Evolutionary conservation across 441 rosid genomes (phyloP).

Genomic region (Gossypium davidsonii): DNA sequence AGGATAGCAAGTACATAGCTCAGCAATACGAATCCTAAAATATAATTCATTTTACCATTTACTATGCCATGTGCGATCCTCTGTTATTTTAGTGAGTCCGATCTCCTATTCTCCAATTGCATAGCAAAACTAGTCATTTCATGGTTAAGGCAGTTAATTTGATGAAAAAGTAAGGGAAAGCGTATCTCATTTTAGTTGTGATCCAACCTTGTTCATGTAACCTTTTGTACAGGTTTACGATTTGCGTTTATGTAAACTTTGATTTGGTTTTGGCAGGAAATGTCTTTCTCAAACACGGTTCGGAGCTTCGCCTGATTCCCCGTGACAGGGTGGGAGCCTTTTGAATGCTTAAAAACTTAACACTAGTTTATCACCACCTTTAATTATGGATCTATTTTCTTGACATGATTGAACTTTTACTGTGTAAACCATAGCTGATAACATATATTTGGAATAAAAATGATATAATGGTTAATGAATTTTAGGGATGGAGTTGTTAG

Average conservation of each 20-base stretch:
- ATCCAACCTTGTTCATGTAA: background rate
- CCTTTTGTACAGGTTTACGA: background rate
- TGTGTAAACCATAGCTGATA: background rate
- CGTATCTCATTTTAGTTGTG: background rate
- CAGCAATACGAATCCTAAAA: background rate
- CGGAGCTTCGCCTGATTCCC: slow-evolving; percentile 87
- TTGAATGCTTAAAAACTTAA: slow-evolving; percentile 16
- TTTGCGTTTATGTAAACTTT: background rate
- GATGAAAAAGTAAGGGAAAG: background rate
- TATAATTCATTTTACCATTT: background rate
- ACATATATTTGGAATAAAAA: background rate
- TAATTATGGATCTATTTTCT: background rate
- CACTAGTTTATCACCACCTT: background rate
- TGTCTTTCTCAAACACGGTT: slow-evolving; percentile 93
- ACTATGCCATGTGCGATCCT: background rate
- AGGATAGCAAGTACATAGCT: background rate
- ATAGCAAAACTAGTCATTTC: background rate
- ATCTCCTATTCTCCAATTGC: background rate
- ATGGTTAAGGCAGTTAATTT: background rate
- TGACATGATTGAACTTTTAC: slow-evolving; percentile 5
- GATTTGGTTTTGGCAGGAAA: slow-evolving; percentile 45
- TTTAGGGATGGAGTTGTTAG: too few relatives aligned
- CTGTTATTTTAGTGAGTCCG: background rate
- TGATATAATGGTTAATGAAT: too few relatives aligned
- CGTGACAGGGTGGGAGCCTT: slow-evolving; percentile 87